Base-by-base conservation (phyloP, 2,329 filamentous ascomycete genomes). In the Trichophyton verrucosum region DNA sequence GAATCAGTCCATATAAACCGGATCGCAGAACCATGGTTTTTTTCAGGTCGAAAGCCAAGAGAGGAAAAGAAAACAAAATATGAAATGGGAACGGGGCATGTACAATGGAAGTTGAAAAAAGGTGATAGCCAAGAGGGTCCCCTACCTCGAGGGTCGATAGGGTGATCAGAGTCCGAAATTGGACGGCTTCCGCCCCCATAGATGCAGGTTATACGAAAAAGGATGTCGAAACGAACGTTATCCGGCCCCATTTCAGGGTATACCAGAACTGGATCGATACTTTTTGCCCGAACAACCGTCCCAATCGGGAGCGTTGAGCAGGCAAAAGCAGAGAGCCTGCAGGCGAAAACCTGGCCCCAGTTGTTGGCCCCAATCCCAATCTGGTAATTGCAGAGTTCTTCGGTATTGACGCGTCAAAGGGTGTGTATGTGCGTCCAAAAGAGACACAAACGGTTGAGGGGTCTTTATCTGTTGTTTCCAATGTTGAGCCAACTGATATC, bases 401-500 rank as follows among this genome's bases (percentile, higher is more conserved):
- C 2, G 11, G 8, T 6, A 33, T 22, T 27, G 30, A 17, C 49
- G 22, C 22, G 15, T 53, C 24, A 27, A 38, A 27, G 24, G 33
- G 33, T 38, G 49, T 33, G 49, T 36, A 27, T 55, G 27, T 22
- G 49, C 49, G 27, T 36, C 49, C 30, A 22, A 44, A 44, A 44
- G 40, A 17, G 40, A 38, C 33, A 55, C 49, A 55, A 55, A 33
- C 27, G 3, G 4, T 17, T n/a, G 24, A 38, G 53, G 11, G 15
- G 9, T 22, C 24, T 11, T n/a, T 61, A 40, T 53, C 57, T 61
- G n/a, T 58, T 55, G 20, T 58, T 61, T 27, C 64, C 64, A 40
- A 76, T 66, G 64, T 76, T 75, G 58, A 76, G 66, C 74, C 74
- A 76, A 66, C 74, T 76, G 70, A 76, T 73, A 66, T 76, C 74